Conservation (phyloP, 2,329 filamentous ascomycete species). For the Dothidotthia symphoricarpi region DNA sequence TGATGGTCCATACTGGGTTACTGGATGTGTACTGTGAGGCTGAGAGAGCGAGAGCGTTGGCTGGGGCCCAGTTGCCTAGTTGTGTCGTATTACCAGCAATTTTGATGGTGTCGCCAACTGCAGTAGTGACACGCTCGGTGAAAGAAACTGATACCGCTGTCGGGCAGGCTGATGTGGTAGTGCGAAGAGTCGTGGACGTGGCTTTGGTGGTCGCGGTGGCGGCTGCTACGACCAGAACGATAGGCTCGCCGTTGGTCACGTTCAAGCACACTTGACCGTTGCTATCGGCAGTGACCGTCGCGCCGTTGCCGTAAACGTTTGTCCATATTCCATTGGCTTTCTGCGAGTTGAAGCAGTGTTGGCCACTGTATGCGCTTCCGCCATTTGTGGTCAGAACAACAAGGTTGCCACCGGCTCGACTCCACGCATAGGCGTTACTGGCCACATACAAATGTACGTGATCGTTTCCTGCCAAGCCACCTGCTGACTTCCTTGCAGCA, state of each 20-base stretch:
- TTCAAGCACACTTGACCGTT: slow-evolving; percentile 46
- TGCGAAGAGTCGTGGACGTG: slow-evolving; percentile 8
- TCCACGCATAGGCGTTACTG: slow-evolving; percentile 48
- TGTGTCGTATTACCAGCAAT: slow-evolving; percentile 47
- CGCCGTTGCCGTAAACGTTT: slow-evolving; percentile 41
- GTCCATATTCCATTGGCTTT: slow-evolving; percentile 44
- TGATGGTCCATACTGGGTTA: slow-evolving; percentile 50
- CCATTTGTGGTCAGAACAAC: slow-evolving; percentile 50
- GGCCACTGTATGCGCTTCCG: slow-evolving; percentile 40
- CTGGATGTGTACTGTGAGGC: slow-evolving; percentile 46
- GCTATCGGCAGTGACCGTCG: slow-evolving; percentile 41
- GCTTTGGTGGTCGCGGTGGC: slow-evolving; percentile 10
- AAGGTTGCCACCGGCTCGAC: slow-evolving; percentile 46
- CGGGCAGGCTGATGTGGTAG: slow-evolving; percentile 23
- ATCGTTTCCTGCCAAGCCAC: slow-evolving; percentile 47
- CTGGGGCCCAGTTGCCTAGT: slow-evolving; percentile 47
- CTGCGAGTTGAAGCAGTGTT: slow-evolving; percentile 47
- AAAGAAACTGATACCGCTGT: slow-evolving; percentile 44
- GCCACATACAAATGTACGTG: slow-evolving; percentile 47
- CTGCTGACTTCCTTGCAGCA: slow-evolving; percentile 35
- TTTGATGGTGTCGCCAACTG: slow-evolving; percentile 51
- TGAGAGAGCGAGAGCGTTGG: slow-evolving; percentile 42
- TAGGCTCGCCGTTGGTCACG: slow-evolving; percentile 46
- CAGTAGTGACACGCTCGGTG: slow-evolving; percentile 48
- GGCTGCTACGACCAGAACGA: slow-evolving; percentile 39